Percentiles rank a stretch among this genome's conserved stretches.
These are phyloP conservation scores for Entophlyctis luteolus DNA, from an alignment of 192 early-diverging fungal species.

Conservation along the genomic window DNA sequence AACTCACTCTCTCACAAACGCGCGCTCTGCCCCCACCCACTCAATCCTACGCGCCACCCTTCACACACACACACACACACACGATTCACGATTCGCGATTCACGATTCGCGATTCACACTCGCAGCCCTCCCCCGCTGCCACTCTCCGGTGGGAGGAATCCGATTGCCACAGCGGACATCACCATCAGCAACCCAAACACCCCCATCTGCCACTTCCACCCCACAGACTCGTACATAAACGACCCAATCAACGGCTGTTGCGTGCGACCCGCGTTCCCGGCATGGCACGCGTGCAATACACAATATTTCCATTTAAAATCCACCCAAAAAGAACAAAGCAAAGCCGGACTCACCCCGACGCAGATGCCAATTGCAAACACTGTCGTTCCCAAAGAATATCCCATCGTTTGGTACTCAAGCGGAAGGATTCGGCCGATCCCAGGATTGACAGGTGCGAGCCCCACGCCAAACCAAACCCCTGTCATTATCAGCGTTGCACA, in stretches of 20 bases:
- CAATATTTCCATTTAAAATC: no score
- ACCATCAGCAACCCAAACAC: background rate
- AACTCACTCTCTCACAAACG: no score
- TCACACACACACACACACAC: no score
- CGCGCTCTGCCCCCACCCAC: no score
- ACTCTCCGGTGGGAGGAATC: background rate
- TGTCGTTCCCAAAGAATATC: background rate
- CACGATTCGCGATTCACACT: no score
- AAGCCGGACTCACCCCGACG: background rate
- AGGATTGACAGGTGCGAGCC: background rate
- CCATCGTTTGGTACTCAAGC: background rate
- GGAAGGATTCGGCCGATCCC: background rate
- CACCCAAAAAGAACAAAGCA: background rate
- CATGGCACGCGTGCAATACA: background rate
- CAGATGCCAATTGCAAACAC: conserved; percentile 1
- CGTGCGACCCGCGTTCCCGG: no score
- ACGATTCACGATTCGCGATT: no score
- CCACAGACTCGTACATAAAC: background rate
- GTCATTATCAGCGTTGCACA: background rate
- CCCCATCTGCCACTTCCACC: background rate
- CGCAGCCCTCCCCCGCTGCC: no score
- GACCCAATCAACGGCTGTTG: background rate
- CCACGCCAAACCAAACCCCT: background rate
- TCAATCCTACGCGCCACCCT: no score
- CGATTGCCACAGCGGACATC: background rate